Conservation (phyloP, 2,329 filamentous ascomycete species). For the Aspergillus sp. region DNA sequence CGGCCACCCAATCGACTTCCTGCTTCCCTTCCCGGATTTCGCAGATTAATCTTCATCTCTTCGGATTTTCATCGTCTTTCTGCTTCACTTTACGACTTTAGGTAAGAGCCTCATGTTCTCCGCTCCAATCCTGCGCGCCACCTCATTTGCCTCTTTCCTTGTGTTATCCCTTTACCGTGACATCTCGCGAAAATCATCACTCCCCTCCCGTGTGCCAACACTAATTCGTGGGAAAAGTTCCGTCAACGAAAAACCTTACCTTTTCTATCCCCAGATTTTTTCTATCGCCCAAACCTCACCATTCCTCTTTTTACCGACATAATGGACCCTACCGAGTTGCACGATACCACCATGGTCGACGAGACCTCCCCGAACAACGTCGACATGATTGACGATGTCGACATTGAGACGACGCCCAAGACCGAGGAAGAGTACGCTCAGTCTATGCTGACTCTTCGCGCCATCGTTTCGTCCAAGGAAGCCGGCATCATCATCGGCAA, state of each 20-base stretch:
- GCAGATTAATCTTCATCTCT: background rate
- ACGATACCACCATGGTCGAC: conserved; percentile 60
- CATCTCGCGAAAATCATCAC: conserved; percentile 6
- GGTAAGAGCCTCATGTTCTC: background rate
- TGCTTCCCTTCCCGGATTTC: conserved; percentile 4
- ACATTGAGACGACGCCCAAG: conserved; percentile 79
- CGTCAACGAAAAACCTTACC: background rate
- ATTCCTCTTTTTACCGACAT: conserved; percentile 20
- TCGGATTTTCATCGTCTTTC: background rate
- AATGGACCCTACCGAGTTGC: conserved; percentile 65
- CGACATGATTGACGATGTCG: conserved; percentile 63
- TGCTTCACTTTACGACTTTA: background rate
- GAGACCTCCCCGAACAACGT: conserved; percentile 65
- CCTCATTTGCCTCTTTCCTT: background rate
- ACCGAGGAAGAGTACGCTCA: conserved; percentile 96
- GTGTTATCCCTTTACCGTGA: conserved; percentile 1
- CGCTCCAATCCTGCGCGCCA: background rate
- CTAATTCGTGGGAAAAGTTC: background rate
- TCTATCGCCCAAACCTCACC: background rate
- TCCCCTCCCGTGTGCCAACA: background rate
- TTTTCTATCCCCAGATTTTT: background rate
- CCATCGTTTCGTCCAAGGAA: conserved; percentile 98
- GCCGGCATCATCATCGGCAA: conserved; percentile 99
- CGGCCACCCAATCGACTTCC: conserved; percentile 12
- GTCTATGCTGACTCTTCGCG: conserved; percentile 88